Conservation (phyloP, 441 rosid species). For the Erodium chrysanthum region DNA sequence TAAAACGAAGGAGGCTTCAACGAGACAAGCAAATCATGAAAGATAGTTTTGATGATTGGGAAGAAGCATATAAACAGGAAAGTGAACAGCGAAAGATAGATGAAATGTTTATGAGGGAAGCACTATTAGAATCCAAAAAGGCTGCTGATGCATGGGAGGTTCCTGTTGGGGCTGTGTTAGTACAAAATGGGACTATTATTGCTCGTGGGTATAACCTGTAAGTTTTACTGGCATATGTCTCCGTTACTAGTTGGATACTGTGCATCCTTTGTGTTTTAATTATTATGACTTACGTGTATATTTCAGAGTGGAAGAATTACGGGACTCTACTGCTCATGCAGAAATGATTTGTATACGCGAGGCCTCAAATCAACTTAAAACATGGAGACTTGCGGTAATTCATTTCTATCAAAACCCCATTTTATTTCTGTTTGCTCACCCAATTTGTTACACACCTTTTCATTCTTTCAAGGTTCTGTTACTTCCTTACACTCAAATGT, state of each 20-base stretch:
- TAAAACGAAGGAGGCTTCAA: constrained; percentile 60
- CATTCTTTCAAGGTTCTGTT: background rate
- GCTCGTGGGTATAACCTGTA: constrained; percentile 93
- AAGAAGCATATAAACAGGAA: constrained; percentile 71
- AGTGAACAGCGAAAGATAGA: constrained; percentile 59
- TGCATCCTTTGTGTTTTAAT: background rate
- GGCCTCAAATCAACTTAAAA: constrained; percentile 59
- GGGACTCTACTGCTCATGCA: constrained; percentile 96
- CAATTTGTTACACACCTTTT: too few relatives aligned
- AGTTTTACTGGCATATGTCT: constrained; percentile 26
- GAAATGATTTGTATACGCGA: constrained; percentile 92
- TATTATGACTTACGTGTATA: constrained; percentile 9
- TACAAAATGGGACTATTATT: constrained; percentile 74
- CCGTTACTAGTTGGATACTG: constrained; percentile 10
- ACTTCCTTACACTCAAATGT: background rate
- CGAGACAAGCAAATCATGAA: constrained; percentile 54
- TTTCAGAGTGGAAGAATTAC: constrained; percentile 84
- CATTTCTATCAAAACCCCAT: constrained; percentile 11
- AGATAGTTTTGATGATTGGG: constrained; percentile 94
- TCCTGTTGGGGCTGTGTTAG: constrained; percentile 92
- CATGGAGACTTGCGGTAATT: constrained; percentile 88
- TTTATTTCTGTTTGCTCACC: background rate
- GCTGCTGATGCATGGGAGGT: constrained; percentile 98
- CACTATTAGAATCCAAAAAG: constrained; percentile 77
- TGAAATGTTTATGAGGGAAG: constrained; percentile 94